phyloP scores from a whole-genome alignment of 495 filamentous ascomycete species.

The Daldinia bambusicola region DNA sequence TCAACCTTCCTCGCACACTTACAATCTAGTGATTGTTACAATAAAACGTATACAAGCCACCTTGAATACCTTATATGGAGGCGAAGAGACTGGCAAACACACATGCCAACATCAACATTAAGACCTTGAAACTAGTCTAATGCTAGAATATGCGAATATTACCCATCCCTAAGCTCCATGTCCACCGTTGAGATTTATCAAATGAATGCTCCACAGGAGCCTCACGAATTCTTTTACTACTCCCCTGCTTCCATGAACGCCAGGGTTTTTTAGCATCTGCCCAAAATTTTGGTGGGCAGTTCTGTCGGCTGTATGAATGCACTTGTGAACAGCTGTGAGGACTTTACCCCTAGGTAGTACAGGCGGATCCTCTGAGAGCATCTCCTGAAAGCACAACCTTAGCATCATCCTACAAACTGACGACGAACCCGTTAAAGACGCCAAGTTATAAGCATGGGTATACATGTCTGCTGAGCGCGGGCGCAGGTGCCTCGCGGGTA shows the following conservation, averaged over 20 bases:
- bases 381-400: slow-evolving; percentile 64
- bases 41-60: no score
- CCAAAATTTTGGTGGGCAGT: slow-evolving; percentile 9
- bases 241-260: neutral
- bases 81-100: neutral
- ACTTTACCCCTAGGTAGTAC: slow-evolving; percentile 57
- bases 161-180: neutral
- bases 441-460: slow-evolving; percentile 61
- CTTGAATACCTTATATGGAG: no score
- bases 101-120: neutral
- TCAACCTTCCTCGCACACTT: neutral
- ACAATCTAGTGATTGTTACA: no score
- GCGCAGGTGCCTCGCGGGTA: slow-evolving; percentile 59
- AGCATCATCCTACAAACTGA: slow-evolving; percentile 60
- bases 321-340: slow-evolving; percentile 58
- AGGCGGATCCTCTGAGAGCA: slow-evolving; percentile 66
- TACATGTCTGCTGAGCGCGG: slow-evolving; percentile 68
- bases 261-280: neutral
- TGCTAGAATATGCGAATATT: no score
- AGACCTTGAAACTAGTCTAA: neutral
- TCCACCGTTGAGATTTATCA: neutral
- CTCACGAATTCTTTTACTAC: slow-evolving; percentile 32
- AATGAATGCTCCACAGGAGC: slow-evolving; percentile 3
- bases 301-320: slow-evolving; percentile 63
- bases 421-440: slow-evolving; percentile 61